These are phyloP conservation scores for Colletotrichum sp. DNA, from an alignment of 2,329 filamentous ascomycete species.

Conservation along the genomic window DNA sequence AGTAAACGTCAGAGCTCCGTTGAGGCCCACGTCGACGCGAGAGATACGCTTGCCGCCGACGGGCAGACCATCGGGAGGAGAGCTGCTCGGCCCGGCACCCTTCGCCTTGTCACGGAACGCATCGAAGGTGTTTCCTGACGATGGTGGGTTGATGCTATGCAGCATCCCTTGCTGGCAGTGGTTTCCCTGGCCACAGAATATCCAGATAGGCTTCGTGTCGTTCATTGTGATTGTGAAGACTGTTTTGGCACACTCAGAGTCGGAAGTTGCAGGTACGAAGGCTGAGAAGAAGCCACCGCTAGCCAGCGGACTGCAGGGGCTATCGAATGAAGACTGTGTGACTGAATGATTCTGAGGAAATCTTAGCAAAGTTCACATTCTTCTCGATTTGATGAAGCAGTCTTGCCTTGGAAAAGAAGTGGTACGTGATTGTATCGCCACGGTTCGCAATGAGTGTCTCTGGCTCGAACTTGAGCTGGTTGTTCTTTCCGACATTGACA, in stretches of 20 bases:
- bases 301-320: conserved; percentile 39
- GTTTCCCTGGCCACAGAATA: conserved; percentile 49
- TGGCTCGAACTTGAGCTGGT: conserved; percentile 41
- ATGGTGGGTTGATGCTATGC: conserved; percentile 39
- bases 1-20: conserved; percentile 33
- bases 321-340: conserved; percentile 42
- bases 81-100: conserved; percentile 31
- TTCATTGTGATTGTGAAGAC: conserved; percentile 50
- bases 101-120: conserved; percentile 34
- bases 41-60: conserved; percentile 35
- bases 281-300: conserved; percentile 45
- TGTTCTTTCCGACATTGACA: conserved; percentile 41
- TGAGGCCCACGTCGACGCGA: conserved; percentile 36
- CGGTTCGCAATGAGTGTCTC: conserved; percentile 34
- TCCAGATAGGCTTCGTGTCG: conserved; percentile 51
- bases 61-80: conserved; percentile 31
- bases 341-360: conserved; percentile 42
- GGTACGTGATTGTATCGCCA: conserved; percentile 45
- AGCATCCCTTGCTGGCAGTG: conserved; percentile 52
- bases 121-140: conserved; percentile 37
- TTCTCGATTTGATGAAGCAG: not conserved
- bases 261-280: conserved; percentile 37
- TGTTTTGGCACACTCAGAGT: conserved; percentile 32
- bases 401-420: conserved; percentile 41
- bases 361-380: not conserved